phyloP scores from a whole-genome alignment of 805 yeast genomes.

The Metahyphopichia silvanorum region DNA sequence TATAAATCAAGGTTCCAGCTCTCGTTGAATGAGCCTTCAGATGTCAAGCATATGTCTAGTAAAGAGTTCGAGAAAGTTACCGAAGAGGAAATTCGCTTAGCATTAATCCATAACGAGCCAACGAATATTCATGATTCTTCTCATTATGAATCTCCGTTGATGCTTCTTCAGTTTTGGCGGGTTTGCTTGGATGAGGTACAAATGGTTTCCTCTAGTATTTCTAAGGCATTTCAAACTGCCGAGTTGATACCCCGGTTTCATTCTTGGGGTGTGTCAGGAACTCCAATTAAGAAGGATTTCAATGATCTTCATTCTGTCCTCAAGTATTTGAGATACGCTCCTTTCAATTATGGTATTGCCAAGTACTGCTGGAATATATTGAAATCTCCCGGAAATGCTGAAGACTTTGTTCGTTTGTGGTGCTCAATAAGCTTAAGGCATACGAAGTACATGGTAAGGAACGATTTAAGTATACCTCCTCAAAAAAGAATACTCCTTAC shows the following conservation, averaged over 20 bases:
- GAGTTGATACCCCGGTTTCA: conserved; percentile 78
- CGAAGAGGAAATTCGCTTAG: conserved; percentile 29
- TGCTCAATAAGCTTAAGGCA: conserved; percentile 63
- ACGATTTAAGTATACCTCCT: conserved; percentile 74
- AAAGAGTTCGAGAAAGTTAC: conserved; percentile 32
- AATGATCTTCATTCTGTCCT: conserved; percentile 70
- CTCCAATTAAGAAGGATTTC: conserved; percentile 71
- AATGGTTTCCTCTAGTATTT: conserved; percentile 72
- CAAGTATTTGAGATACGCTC: conserved; percentile 62
- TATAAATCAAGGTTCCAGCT: conserved; percentile 26
- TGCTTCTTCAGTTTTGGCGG: conserved; percentile 82
- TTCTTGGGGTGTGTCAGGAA: conserved; percentile 97
- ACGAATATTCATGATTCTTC: conserved; percentile 17
- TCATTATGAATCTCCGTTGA: conserved; percentile 78
- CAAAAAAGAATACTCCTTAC: conserved; percentile 70
- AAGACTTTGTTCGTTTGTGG: conserved; percentile 47
- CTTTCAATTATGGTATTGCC: conserved; percentile 51
- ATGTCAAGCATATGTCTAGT: conserved; percentile 14
- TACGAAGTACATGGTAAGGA: conserved; percentile 76
- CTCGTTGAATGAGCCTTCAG: conserved; percentile 13
- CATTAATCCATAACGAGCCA: conserved; percentile 23
- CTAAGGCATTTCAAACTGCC: conserved; percentile 79
- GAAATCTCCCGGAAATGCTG: conserved; percentile 11
- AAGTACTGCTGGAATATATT: conserved; percentile 39
- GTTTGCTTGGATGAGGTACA: conserved; percentile 93